Evolutionary conservation across 805 yeast species (phyloP).

Genomic region (Saccharomycopsis selenospora): DNA sequence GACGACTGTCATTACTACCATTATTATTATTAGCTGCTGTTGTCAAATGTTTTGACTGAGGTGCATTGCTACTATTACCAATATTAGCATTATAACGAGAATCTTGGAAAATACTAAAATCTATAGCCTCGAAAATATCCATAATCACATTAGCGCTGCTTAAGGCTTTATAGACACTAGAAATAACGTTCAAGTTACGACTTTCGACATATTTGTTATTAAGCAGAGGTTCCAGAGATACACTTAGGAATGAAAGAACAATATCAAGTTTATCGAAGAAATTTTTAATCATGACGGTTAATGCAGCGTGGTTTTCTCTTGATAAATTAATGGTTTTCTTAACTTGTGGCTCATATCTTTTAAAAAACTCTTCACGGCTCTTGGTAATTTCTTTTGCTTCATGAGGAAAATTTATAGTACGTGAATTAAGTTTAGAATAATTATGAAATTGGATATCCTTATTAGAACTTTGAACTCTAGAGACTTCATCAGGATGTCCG

Average conservation of each 20-base stretch:
- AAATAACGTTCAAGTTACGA: conserved; percentile 46
- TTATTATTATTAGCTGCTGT: no score
- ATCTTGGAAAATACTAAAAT: conserved; percentile 42
- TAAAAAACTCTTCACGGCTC: conserved; percentile 24
- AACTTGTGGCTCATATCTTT: conserved; percentile 7
- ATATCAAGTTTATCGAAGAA: conserved; percentile 36
- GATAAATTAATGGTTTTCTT: conserved; percentile 34
- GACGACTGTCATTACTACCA: background rate
- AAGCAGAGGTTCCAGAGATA: conserved; percentile 5
- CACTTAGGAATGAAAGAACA: conserved; percentile 2
- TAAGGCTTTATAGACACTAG: conserved; percentile 46
- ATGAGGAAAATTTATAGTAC: background rate
- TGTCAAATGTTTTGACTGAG: background rate
- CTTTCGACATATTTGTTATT: conserved; percentile 33
- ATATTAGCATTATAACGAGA: background rate
- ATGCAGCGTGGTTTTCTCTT: conserved; percentile 36
- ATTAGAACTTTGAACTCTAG: background rate
- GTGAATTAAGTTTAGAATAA: background rate
- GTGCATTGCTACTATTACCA: background rate
- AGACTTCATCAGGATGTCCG: conserved; percentile 27
- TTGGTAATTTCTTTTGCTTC: conserved; percentile 27
- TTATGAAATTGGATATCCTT: background rate
- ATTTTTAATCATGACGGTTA: conserved; percentile 33
- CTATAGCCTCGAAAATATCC: conserved; percentile 53
- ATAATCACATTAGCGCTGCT: conserved; percentile 42